Percentiles rank a stretch among this genome's conserved stretches.
phyloP scores from a whole-genome alignment of 352 stramenopile species.

The Globisporangium uncinulatum region DNA sequence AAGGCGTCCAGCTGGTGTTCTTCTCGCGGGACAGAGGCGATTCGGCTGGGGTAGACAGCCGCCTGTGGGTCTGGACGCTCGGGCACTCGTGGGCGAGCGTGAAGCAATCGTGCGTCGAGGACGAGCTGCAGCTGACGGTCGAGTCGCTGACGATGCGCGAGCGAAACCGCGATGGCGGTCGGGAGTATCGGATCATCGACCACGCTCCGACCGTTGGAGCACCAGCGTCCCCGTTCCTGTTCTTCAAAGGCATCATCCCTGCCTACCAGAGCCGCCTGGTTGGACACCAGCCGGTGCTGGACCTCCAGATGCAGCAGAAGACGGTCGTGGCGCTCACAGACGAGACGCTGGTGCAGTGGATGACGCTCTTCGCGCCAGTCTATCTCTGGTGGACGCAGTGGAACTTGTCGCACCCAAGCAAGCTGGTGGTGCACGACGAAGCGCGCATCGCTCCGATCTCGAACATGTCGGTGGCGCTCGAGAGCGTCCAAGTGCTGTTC shows the following conservation, averaged over 20 bases:
- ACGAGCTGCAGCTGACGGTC: slow-evolving; percentile 64
- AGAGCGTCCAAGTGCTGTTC: slow-evolving; percentile 46
- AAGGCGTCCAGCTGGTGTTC: slow-evolving; percentile 52
- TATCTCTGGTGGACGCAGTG: slow-evolving; percentile 85
- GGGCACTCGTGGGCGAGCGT: slow-evolving; percentile 40
- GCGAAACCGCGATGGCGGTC: slow-evolving; percentile 13
- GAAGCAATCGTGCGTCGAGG: slow-evolving; percentile 83
- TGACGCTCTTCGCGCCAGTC: slow-evolving; percentile 69
- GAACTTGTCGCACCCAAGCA: slow-evolving; percentile 67
- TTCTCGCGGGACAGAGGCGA: slow-evolving; percentile 26
- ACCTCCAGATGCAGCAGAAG: slow-evolving; percentile 40
- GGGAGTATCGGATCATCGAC: slow-evolving; percentile 44
- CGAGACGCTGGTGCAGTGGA: slow-evolving; percentile 72
- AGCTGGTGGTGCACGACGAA: slow-evolving; percentile 34
- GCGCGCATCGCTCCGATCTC: slow-evolving; percentile 66
- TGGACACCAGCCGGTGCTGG: slow-evolving; percentile 58
- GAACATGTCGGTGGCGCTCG: slow-evolving; percentile 40
- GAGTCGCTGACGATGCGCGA: slow-evolving; percentile 60
- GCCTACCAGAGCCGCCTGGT: slow-evolving; percentile 79
- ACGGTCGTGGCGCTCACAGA: slow-evolving; percentile 62
- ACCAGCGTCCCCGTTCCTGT: slow-evolving; percentile 24
- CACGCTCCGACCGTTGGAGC: slow-evolving; percentile 5
- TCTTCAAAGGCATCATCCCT: slow-evolving; percentile 61
- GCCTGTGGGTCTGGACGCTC: slow-evolving; percentile 57
- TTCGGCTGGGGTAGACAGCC: background rate